Evolutionary conservation across 2,329 filamentous ascomycete genomes (phyloP).

Genomic region (Verticillium klebahnii): DNA sequence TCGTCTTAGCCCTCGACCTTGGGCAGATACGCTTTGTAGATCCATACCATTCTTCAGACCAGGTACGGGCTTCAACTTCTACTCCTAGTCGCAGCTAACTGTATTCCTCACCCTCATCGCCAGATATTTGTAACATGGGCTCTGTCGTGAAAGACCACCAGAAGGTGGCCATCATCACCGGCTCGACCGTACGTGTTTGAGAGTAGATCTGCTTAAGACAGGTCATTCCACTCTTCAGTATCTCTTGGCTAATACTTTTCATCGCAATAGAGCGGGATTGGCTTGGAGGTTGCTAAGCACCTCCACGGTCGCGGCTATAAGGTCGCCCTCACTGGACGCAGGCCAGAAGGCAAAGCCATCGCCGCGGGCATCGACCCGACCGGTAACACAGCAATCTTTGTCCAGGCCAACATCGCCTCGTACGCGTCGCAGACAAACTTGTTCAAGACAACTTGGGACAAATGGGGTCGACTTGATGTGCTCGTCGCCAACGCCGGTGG

Average conservation of each 20-base stretch:
- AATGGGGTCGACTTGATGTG: conserved; percentile 33
- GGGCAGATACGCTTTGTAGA: too few species aligned
- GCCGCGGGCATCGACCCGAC: conserved; percentile 24
- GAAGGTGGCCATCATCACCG: conserved; percentile 32
- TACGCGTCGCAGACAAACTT: conserved; percentile 37
- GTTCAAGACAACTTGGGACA: conserved; percentile 37
- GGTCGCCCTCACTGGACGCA: conserved; percentile 27
- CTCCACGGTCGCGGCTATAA: conserved; percentile 19
- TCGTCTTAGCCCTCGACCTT: not conserved
- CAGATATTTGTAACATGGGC: not conserved
- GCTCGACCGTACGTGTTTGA: conserved; percentile 29
- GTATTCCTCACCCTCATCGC: not conserved
- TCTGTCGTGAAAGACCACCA: not conserved
- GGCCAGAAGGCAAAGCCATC: conserved; percentile 23
- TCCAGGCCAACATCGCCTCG: conserved; percentile 31
- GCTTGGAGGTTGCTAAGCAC: conserved; percentile 30
- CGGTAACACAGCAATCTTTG: conserved; percentile 34
- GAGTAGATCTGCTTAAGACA: not conserved
- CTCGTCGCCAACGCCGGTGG: conserved; percentile 38
- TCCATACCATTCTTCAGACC: not conserved
- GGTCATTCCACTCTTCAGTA: too few species aligned
- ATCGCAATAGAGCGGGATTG: conserved; percentile 38
- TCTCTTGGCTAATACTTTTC: too few species aligned
- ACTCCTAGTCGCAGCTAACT: not conserved
- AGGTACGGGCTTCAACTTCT: not conserved